These are phyloP conservation scores for Eutrema japonicum DNA, from an alignment of 345 rosid species.

Conservation along the genomic window DNA sequence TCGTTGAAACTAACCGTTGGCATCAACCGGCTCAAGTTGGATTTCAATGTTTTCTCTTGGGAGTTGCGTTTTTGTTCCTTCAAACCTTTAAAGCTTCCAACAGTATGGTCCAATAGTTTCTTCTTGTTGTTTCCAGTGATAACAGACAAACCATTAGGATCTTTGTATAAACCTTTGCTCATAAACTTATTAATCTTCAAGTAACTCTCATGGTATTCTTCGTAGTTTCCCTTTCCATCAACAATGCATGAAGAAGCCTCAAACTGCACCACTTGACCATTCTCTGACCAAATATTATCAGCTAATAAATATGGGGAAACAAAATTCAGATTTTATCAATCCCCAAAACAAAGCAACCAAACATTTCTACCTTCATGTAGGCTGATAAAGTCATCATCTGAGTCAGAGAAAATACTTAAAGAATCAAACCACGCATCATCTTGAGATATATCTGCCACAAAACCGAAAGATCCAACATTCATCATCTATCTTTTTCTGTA, in stretches of 20 bases:
- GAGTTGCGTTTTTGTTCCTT: conserved; percentile 32
- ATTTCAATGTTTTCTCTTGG: conserved; percentile 38
- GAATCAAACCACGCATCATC: conserved; percentile 89
- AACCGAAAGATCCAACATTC: conserved; percentile 15
- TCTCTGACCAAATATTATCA: conserved; percentile 56
- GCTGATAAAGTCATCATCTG: conserved; percentile 81
- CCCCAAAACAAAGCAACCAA: neutral
- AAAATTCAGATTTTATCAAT: neutral
- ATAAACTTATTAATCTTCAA: conserved; percentile 51
- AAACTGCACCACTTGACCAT: conserved; percentile 71
- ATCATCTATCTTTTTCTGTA: neutral
- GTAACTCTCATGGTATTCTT: conserved; percentile 69
- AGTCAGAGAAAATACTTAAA: conserved; percentile 76
- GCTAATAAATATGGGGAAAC: neutral
- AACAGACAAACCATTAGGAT: conserved; percentile 26
- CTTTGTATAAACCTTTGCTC: conserved; percentile 31
- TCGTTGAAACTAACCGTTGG: conserved; percentile 50
- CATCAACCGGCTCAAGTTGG: conserved; percentile 36
- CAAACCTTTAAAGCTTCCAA: conserved; percentile 38
- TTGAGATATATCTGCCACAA: conserved; percentile 54
- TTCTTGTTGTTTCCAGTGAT: conserved; percentile 36
- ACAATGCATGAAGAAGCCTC: conserved; percentile 64
- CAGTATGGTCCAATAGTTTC: conserved; percentile 37
- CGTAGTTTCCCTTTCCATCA: conserved; percentile 60
- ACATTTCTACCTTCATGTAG: conserved; percentile 66